Conservation (phyloP, 768 basidiomycete species). For the Rubroboletus pulcherrimus region DNA sequence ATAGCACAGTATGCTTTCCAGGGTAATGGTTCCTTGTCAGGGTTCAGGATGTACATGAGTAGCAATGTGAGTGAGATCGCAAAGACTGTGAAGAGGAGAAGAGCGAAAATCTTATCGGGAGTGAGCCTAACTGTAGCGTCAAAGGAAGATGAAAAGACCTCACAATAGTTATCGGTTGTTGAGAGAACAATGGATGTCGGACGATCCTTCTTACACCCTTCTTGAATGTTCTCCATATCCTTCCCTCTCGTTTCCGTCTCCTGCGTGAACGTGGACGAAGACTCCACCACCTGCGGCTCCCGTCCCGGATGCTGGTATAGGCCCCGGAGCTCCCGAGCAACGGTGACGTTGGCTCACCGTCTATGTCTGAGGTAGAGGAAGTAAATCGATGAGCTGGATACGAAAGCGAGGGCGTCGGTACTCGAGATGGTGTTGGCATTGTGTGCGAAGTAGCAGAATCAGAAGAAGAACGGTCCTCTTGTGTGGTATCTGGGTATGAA, state of each 20-base stretch:
- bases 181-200: conserved; percentile 73
- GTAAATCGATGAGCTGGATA: conserved; percentile 47
- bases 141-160: conserved; percentile 27
- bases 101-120: conserved; percentile 53
- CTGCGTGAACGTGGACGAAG: conserved; percentile 38
- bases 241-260: conserved; percentile 48
- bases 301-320: conserved; percentile 42
- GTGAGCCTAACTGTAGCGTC: conserved; percentile 16
- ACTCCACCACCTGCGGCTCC: conserved; percentile 57
- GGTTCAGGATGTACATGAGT: conserved; percentile 90
- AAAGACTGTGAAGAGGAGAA: conserved; percentile 75
- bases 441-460: conserved; percentile 31
- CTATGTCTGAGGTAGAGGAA: conserved; percentile 57
- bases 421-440: conserved; percentile 61
- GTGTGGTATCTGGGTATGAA: conserved; percentile 27
- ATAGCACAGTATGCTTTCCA: conserved; percentile 92
- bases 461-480: conserved; percentile 22
- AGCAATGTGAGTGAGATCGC: conserved; percentile 81
- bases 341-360: conserved; percentile 54
- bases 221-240: conserved; percentile 48
- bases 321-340: conserved; percentile 31
- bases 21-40: conserved; percentile 91
- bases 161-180: conserved; percentile 78
- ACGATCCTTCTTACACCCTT: conserved; percentile 53
- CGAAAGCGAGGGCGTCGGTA: conserved; percentile 58